Conservation (phyloP, 2,329 filamentous ascomycete species). For the Cytospora piceicola region DNA sequence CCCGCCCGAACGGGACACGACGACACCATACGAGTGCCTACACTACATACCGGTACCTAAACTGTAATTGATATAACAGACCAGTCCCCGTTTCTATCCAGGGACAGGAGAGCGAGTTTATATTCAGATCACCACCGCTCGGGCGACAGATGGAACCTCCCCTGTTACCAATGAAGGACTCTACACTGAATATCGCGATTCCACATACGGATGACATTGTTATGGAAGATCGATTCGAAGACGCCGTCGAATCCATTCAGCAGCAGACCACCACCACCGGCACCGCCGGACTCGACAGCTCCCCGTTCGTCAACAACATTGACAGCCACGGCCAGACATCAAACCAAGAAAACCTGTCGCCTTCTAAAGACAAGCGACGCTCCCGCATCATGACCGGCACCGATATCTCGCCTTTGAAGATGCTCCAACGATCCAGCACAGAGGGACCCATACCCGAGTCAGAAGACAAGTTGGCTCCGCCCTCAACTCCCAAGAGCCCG, state of each 20-base stretch:
- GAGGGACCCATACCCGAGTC: conserved; percentile 35
- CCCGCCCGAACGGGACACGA: not conserved
- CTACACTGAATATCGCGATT: conserved; percentile 12
- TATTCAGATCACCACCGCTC: not conserved
- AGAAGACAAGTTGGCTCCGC: conserved; percentile 39
- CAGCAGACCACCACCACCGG: conserved; percentile 28
- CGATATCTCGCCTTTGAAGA: conserved; percentile 62
- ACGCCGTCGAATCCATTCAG: conserved; percentile 27
- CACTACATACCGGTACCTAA: conserved; percentile 1
- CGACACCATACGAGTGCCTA: conserved; percentile 4
- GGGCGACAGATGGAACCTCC: conserved; percentile 19
- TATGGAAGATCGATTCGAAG: conserved; percentile 25
- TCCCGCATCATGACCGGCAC: conserved; percentile 61
- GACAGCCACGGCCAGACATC: conserved; percentile 39
- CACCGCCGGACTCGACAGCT: conserved; percentile 37
- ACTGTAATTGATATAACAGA: not conserved
- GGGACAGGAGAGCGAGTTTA: not conserved
- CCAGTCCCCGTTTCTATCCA: not conserved
- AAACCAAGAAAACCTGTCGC: conserved; percentile 53
- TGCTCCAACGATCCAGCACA: conserved; percentile 46
- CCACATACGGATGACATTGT: conserved; percentile 17
- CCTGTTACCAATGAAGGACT: conserved; percentile 30
- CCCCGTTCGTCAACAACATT: conserved; percentile 39
- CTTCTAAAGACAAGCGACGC: conserved; percentile 51
- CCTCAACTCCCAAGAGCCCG: conserved; percentile 46